A percentile compares a stretch with the other conserved stretches of the same genome.
phyloP scores from a whole-genome alignment of 306 rosid species.

The Pachyrhizus erosus region DNA sequence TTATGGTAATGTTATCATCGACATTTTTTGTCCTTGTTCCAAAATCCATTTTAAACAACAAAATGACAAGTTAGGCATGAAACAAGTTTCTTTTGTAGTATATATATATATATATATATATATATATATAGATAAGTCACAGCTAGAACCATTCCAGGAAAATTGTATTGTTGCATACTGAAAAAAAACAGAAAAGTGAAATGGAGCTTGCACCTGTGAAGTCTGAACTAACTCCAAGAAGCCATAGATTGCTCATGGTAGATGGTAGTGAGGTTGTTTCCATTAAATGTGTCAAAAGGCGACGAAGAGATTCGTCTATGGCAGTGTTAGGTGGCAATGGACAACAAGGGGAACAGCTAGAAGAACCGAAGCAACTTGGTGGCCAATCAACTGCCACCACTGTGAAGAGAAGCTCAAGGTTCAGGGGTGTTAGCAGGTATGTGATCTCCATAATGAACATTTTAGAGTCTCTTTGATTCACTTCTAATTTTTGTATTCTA shows the following conservation, averaged over 20 bases:
- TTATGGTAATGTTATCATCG: slow-evolving; percentile 57
- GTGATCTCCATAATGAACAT: slow-evolving; percentile 7
- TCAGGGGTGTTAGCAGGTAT: slow-evolving; percentile 83
- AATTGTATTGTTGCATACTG: slow-evolving; percentile 13
- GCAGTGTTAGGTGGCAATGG: slow-evolving; percentile 37
- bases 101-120: slow-evolving; percentile 28
- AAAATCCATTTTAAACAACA: slow-evolving; percentile 26
- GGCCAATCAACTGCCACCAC: slow-evolving; percentile 59
- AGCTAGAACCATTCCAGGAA: slow-evolving; percentile 31
- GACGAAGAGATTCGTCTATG: slow-evolving; percentile 53
- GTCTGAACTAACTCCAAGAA: slow-evolving; percentile 49
- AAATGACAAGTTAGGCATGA: slow-evolving; percentile 41
- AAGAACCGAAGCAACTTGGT: slow-evolving; percentile 37
- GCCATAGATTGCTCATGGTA: slow-evolving; percentile 46
- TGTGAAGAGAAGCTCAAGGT: slow-evolving; percentile 81
- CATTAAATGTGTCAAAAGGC: slow-evolving; percentile 55
- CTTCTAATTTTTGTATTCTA: too few species aligned
- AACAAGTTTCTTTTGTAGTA: slow-evolving; percentile 36
- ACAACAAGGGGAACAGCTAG: slow-evolving; percentile 42
- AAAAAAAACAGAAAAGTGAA: not conserved
- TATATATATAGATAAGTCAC: slow-evolving; percentile 24
- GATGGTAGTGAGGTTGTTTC: slow-evolving; percentile 48
- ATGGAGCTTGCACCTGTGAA: slow-evolving; percentile 61
- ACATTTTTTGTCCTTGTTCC: slow-evolving; percentile 34
- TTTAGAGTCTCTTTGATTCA: too few species aligned